Percentiles rank a stretch among this genome's conserved stretches.
phyloP scores from a whole-genome alignment of 306 rosid species.

The Lathyrus tuberosus region DNA sequence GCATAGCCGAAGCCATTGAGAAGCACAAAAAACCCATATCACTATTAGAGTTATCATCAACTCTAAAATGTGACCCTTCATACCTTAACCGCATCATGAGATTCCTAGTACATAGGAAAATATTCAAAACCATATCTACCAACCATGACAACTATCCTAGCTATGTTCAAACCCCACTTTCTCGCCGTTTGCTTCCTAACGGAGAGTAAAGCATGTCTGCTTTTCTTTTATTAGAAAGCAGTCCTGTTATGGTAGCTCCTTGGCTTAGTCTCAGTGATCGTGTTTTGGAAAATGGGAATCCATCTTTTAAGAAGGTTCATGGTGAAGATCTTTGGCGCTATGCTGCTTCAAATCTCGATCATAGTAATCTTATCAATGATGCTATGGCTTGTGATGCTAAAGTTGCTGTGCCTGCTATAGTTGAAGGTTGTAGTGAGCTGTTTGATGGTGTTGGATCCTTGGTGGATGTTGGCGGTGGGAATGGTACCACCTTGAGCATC shows the following conservation, averaged over 20 bases:
- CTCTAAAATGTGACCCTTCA: too few species aligned
- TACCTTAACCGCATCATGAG: too few species aligned
- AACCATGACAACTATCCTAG: too few species aligned
- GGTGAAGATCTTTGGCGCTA: constrained; percentile 63
- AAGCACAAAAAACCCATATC: too few species aligned
- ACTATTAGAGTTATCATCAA: too few species aligned
- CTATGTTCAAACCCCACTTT: too few species aligned
- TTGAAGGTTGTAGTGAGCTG: constrained; percentile 45
- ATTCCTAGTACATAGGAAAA: too few species aligned
- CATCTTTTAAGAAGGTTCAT: constrained; percentile 46
- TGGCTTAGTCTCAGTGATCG: constrained; percentile 45
- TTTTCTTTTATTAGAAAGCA: constrained; percentile 39
- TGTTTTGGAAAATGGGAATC: constrained; percentile 15
- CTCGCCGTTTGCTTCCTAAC: constrained; percentile 41
- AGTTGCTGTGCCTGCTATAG: constrained; percentile 36
- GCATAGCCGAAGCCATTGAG: too few species aligned
- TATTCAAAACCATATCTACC: too few species aligned
- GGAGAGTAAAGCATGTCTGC: constrained; percentile 39
- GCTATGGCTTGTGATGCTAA: constrained; percentile 68
- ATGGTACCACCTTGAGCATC: constrained; percentile 51
- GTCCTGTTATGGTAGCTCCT: constrained; percentile 54
- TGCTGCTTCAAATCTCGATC: constrained; percentile 36
- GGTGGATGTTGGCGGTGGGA: constrained; percentile 87
- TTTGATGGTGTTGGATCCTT: constrained; percentile 52
- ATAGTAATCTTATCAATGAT: constrained; percentile 55